Percentiles rank a stretch among this genome's conserved stretches.
Evolutionary conservation across 306 rosid genomes (phyloP).

Genomic region (Rubus parviflorus): DNA sequence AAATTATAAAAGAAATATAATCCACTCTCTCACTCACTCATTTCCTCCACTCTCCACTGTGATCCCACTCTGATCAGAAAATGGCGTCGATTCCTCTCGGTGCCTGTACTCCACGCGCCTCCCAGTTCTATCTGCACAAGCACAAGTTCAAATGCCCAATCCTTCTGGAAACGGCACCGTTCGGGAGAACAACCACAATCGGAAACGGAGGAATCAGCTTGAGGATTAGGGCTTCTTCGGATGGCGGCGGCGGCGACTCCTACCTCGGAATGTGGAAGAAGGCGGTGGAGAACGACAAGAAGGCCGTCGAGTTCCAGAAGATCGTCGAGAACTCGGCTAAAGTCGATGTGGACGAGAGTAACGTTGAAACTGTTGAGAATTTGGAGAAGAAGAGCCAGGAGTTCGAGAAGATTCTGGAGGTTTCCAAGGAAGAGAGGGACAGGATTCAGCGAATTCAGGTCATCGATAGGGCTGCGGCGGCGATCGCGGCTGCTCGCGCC

Average conservation of each 20-base stretch:
- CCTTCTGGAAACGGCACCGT: constrained; percentile 1
- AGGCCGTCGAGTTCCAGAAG: constrained; percentile 46
- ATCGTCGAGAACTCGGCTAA: constrained; percentile 33
- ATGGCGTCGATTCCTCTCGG: constrained; percentile 53
- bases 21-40: not conserved
- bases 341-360: too few species aligned
- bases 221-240: constrained; percentile 30
- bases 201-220: constrained; percentile 10
- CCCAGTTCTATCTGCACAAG: constrained; percentile 10
- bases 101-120: constrained; percentile 19
- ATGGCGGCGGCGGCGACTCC: constrained; percentile 38
- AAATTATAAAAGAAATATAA: not conserved
- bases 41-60: not conserved
- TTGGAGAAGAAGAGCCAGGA: constrained; percentile 66
- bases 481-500: constrained; percentile 73
- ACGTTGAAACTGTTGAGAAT: not conserved
- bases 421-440: constrained; percentile 77
- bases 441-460: constrained; percentile 79
- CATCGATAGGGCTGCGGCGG: constrained; percentile 88
- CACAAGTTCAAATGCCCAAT: not conserved
- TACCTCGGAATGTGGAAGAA: constrained; percentile 91
- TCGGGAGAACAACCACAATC: not conserved
- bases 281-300: constrained; percentile 62
- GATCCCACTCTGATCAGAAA: not conserved
- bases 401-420: constrained; percentile 70